phyloP scores from a whole-genome alignment of 2,329 filamentous ascomycete species.

The Cordyceps javanica region DNA sequence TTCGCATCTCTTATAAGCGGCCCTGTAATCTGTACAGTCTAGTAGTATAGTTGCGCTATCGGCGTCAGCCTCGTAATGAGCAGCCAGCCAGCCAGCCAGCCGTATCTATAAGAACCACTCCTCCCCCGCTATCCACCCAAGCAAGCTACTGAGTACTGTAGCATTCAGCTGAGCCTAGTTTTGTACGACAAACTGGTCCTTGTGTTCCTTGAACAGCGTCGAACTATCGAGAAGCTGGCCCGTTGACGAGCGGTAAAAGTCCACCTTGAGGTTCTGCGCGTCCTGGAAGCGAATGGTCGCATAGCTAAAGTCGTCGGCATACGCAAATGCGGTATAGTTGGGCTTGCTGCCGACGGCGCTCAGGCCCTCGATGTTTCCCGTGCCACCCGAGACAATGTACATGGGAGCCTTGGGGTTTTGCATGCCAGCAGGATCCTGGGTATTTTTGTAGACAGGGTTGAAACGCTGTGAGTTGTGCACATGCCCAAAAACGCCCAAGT shows the following conservation, averaged over 20 bases:
- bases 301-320: conserved; percentile 45
- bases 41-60: not conserved
- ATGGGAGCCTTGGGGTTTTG: conserved; percentile 26
- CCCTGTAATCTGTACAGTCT: not conserved
- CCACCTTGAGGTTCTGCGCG: conserved; percentile 38
- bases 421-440: conserved; percentile 30
- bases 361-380: conserved; percentile 46
- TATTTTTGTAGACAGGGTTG: conserved; percentile 31
- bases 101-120: not conserved
- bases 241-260: conserved; percentile 44
- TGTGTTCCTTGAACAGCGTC: conserved; percentile 42
- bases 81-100: too few species aligned
- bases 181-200: conserved; percentile 34
- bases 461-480: conserved; percentile 54
- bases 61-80: not conserved
- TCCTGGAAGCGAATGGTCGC: conserved; percentile 42
- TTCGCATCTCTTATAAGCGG: not conserved
- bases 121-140: not conserved
- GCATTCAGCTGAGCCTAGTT: not conserved
- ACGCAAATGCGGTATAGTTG: not conserved
- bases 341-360: conserved; percentile 28
- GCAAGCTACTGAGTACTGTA: not conserved
- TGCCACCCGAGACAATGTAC: conserved; percentile 44
- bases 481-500: conserved; percentile 51
- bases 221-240: conserved; percentile 43